Base-by-base conservation (phyloP, 2,329 filamentous ascomycete species). In the Chrysoporthe puriensis region DNA sequence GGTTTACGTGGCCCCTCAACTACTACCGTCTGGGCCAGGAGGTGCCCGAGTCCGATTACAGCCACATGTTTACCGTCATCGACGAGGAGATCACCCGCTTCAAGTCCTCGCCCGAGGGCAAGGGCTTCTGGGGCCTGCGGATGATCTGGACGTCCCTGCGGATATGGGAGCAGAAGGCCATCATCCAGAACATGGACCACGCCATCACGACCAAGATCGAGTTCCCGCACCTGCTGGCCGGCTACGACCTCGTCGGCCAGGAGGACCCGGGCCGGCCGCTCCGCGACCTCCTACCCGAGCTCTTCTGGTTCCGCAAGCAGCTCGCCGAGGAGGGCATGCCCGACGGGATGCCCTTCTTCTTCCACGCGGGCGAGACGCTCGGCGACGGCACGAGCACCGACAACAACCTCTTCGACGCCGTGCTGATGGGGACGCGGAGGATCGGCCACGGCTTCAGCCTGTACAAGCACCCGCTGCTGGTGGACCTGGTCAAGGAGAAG, bases 291-390 rank as follows among this genome's bases (percentile, higher is more conserved):
- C 85, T 95, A 0, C 94, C 94, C 0, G 88, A 97, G 74, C 82
- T 98, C 0, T 95, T 97, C 78, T 97, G 93, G 93, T 97, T 98
- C 84, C 90, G 90, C 71, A 94, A 95, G 78, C 88, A 91, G 73
- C 97, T 94, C 77, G 86, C 88, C 0, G 85, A 92, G 75, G 90
- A 93, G 74, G 88, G 86, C 2, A 86, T 97, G 48, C 21, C 44
- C 1, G 68, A 69, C 9, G 88, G 93, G 62, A 89, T 99, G 11
- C 95, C 95, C 0, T 97, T 97, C 82, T 97, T 97, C 83, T 96
- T 98, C 82, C 94, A 97, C 77, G 94, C 95, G 0, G 95, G 94
- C 71, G 94, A 97, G 79, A 93, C 89, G 44, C 87, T 97, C 0
- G 93, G 93, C 34, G 81, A 83, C 70, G 94, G 93, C 40, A 90